Evolutionary conservation across 1,284 basidiomycete genomes (phyloP).

Genomic region (Melampsora larici-populina): DNA sequence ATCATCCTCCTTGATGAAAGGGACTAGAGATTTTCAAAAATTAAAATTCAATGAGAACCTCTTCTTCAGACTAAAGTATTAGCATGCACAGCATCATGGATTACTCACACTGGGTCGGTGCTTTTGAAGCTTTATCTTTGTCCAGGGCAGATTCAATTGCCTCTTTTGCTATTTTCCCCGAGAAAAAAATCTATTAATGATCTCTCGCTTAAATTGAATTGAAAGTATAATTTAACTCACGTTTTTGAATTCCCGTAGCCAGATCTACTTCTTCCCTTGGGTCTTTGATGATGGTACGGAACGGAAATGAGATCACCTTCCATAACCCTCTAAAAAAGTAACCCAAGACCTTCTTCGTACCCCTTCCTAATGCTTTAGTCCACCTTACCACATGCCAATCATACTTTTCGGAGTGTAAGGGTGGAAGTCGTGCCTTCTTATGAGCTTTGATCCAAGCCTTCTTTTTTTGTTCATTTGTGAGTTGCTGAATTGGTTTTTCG

Average conservation of each 20-base stretch:
- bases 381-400: conserved; percentile 5
- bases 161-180: not conserved
- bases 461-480: not conserved
- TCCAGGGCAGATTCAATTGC: not conserved
- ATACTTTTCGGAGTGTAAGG: not conserved
- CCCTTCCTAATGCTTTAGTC: not conserved
- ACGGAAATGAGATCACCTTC: not conserved
- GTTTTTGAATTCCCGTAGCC: not conserved
- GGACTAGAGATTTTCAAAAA: not conserved
- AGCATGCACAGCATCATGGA: not conserved
- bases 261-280: not conserved
- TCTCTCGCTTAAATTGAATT: not conserved
- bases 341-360: not conserved
- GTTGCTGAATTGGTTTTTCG: not conserved
- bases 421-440: not conserved
- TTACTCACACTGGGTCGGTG: not conserved
- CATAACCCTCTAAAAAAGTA: not conserved
- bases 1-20: conserved; percentile 1
- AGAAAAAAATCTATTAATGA: not conserved
- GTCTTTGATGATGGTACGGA: not conserved
- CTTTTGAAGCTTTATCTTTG: not conserved
- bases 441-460: not conserved
- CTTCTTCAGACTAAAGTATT: not conserved
- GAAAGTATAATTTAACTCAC: not conserved
- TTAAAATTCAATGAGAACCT: not conserved